Base-by-base conservation (phyloP, 495 filamentous ascomycete genomes). In the Aspergillus cavernicola region DNA sequence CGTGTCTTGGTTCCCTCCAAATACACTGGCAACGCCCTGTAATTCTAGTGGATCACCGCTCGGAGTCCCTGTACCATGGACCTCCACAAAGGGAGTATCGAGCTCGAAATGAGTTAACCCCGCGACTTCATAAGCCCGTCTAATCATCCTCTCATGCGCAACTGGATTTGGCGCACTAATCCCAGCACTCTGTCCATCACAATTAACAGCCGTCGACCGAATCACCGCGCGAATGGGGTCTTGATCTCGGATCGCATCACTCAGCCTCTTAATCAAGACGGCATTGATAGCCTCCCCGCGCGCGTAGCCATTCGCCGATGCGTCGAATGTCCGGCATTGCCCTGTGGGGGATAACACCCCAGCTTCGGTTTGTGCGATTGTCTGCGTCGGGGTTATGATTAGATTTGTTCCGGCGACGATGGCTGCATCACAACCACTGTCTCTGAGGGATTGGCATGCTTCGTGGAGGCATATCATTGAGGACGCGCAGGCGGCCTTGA, bases 21-120 rank as follows among this genome's bases (percentile, higher is more conserved):
- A 81, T 1, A 74, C 66, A 1, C 65, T 63, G 0, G 63, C 73
- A 28, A 80, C 66, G 0, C 77, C 79, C 0, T 46, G 47, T 11
- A 68, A 59, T 50, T 81, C 77, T 19, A 72, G 56, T 0, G 68
- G 66, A 49, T 77, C 74, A 1, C 74, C 72, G 11, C 53, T 52
- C 0, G 41, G 6, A 1, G 70, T 73, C 0, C 73, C 74, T 0
- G 74, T 78, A 0, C 71, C 73, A 47, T 76, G 71, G 23, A 50
- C 56, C 23, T 75, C 69, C 16, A 63, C 51, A 35, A 55, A 62
- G 0, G 52, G 52, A 0, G 67, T 67, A 6, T 53, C 19, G 16
- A n/a, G n/a, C n/a, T 37, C 37, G 23, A 50, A 24, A 31, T 57
- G 49, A 19, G 15, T 10, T 9, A 62, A 28, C 0, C 63, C 62